A percentile compares a stretch with the other conserved stretches of the same genome.
Evolutionary conservation across 768 basidiomycete genomes (phyloP).

Genomic region (Coprinopsis marcescibilis): DNA sequence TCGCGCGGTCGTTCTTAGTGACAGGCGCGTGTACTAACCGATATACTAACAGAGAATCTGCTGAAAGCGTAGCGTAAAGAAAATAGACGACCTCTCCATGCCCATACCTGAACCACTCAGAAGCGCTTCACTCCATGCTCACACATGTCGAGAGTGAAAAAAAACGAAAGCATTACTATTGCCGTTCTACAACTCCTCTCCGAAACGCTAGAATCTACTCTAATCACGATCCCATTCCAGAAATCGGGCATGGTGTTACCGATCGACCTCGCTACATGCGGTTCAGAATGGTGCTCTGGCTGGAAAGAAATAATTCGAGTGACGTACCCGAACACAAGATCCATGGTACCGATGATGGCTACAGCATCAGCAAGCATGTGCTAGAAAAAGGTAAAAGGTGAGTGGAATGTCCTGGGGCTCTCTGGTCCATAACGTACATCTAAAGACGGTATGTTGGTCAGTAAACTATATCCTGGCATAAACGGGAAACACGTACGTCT

Average conservation of each 20-base stretch:
- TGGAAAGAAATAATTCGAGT: slow-evolving; percentile 1
- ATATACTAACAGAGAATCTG: slow-evolving; percentile 1
- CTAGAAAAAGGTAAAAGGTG: slow-evolving; percentile 29
- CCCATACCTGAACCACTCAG: too few relatives aligned
- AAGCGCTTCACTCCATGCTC: too few relatives aligned
- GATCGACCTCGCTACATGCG: slow-evolving; percentile 33
- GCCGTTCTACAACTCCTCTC: not conserved
- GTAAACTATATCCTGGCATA: slow-evolving; percentile 3
- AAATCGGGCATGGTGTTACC: slow-evolving; percentile 12
- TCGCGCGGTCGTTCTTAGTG: too few relatives aligned
- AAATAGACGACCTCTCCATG: too few relatives aligned
- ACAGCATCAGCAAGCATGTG: slow-evolving; percentile 94
- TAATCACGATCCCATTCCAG: not conserved
- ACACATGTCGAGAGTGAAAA: too few relatives aligned
- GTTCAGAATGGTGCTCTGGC: slow-evolving; percentile 2
- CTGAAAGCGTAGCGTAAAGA: too few relatives aligned
- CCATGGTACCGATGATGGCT: slow-evolving; percentile 97
- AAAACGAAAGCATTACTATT: not conserved
- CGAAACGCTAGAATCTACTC: not conserved
- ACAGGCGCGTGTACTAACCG: slow-evolving; percentile 4
- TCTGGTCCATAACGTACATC: slow-evolving; percentile 33
- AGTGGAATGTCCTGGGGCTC: slow-evolving; percentile 14
- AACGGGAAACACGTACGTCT: slow-evolving; percentile 53
- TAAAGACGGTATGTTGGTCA: slow-evolving; percentile 20
- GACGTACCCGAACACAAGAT: slow-evolving; percentile 92